These are phyloP conservation scores for Dothistroma pini DNA, from an alignment of 2,329 filamentous ascomycete genomes.

Conservation along the genomic window DNA sequence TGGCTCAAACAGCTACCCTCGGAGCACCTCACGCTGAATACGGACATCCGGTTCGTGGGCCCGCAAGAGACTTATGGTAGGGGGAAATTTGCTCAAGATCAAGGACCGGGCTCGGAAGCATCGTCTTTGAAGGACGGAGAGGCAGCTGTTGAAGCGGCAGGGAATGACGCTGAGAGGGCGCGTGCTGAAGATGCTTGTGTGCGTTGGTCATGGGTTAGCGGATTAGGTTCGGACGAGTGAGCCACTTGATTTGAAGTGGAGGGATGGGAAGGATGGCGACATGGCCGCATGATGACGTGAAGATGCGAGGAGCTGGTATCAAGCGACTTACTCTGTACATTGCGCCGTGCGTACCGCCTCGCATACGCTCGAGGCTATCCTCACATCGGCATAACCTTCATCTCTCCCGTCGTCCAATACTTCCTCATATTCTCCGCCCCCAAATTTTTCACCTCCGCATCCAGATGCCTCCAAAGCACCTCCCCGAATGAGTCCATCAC, in stretches of 20 bases:
- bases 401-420: constrained; percentile 76
- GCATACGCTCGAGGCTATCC: background rate
- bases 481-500: constrained; percentile 75
- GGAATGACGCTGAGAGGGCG: background rate
- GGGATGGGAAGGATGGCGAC: background rate
- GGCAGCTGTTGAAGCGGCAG: background rate
- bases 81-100: background rate
- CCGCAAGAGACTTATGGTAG: background rate
- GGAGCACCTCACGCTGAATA: background rate
- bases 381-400: constrained; percentile 66
- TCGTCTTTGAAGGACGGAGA: background rate
- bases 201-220: background rate
- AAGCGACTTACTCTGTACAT: background rate
- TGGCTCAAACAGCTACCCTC: constrained; percentile 1
- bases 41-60: background rate
- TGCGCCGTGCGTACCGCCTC: background rate
- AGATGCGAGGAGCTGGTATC: background rate
- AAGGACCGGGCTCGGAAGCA: background rate
- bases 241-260: background rate
- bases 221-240: constrained; percentile 1
- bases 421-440: constrained; percentile 83
- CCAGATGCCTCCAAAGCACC: constrained; percentile 77
- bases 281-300: background rate
- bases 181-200: background rate
- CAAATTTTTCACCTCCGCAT: constrained; percentile 75